phyloP scores from a whole-genome alignment of 768 basidiomycete genomes.

The Boletus patriciae region DNA sequence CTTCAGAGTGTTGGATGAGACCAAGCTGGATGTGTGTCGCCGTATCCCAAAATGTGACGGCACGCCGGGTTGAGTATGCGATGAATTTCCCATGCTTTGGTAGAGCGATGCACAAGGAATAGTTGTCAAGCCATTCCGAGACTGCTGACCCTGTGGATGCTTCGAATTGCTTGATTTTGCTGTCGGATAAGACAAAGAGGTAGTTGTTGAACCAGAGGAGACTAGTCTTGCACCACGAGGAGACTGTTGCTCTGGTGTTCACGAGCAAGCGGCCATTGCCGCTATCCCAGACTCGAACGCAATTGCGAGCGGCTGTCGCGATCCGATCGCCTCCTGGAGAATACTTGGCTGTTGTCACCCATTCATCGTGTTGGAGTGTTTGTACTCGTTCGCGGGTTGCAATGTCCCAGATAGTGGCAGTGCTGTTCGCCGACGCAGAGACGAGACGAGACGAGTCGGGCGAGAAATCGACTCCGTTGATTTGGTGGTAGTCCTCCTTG shows the following conservation, averaged over 20 bases:
- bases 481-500: no score
- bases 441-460: not conserved
- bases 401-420: not conserved
- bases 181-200: not conserved
- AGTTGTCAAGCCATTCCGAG: no score
- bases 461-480: not conserved
- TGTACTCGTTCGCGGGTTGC: not conserved
- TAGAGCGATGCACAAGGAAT: no score
- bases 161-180: slow-evolving; percentile 1
- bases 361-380: not conserved
- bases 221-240: not conserved
- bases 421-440: no score
- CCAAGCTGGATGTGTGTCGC: no score
- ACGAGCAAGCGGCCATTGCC: not conserved
- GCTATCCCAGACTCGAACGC: slow-evolving; percentile 1
- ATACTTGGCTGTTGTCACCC: not conserved
- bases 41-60: no score
- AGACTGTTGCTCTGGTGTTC: not conserved
- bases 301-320: no score
- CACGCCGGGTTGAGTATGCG: no score
- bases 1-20: no score
- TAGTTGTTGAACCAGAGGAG: slow-evolving; percentile 6
- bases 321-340: not conserved
- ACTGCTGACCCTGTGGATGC: no score
- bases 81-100: no score